A percentile compares a stretch with the other conserved stretches of the same genome.
phyloP scores from a whole-genome alignment of 306 rosid genomes.

The Oxytropis ochrocephala region DNA sequence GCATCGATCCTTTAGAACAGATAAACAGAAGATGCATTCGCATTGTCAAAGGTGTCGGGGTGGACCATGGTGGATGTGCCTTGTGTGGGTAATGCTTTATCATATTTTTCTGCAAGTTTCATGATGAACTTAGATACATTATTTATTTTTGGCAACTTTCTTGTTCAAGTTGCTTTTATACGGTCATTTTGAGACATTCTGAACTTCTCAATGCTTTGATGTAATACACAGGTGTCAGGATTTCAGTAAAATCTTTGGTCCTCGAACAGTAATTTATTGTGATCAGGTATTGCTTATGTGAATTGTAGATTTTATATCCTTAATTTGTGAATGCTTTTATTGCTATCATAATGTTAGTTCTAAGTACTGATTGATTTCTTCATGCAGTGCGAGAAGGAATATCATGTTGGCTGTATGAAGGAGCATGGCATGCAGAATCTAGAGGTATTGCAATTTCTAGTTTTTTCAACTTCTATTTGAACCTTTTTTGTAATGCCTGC shows the following conservation, averaged over 20 bases:
- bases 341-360: neutral
- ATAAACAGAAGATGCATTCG: constrained; percentile 77
- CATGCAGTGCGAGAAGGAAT: constrained; percentile 89
- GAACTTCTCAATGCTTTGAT: constrained; percentile 6
- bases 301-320: neutral
- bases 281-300: constrained; percentile 68
- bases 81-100: constrained; percentile 60
- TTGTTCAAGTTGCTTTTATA: neutral
- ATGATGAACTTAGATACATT: neutral
- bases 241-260: constrained; percentile 70
- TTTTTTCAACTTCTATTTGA: neutral
- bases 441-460: constrained; percentile 34
- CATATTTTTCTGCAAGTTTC: neutral
- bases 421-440: constrained; percentile 66
- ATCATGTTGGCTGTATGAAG: constrained; percentile 91
- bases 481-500: neutral
- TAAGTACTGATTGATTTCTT: neutral
- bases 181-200: neutral
- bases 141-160: neutral
- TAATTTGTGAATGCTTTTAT: neutral
- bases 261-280: constrained; percentile 79
- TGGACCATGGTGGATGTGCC: constrained; percentile 83
- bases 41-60: constrained; percentile 56
- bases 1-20: constrained; percentile 67
- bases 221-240: constrained; percentile 52